A percentile compares a stretch with the other conserved stretches of the same genome.
These are phyloP conservation scores for Botrytis sinoallii DNA, from an alignment of 2,329 filamentous ascomycete species.

Conservation along the genomic window DNA sequence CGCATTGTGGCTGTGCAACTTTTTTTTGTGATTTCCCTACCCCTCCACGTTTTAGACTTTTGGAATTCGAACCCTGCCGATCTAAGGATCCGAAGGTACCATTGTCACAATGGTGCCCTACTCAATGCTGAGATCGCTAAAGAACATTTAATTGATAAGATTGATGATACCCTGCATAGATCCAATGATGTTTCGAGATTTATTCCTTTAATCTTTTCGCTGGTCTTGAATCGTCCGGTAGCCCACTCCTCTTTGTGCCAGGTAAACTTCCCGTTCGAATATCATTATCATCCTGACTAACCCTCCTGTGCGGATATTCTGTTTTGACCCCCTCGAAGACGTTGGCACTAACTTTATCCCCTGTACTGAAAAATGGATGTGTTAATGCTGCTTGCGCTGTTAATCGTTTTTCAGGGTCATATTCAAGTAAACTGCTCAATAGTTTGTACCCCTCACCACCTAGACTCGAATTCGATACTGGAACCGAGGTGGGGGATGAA, in stretches of 20 bases:
- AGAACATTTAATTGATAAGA: background rate
- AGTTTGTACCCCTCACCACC: constrained; percentile 78
- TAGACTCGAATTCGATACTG: constrained; percentile 50
- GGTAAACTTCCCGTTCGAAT: constrained; percentile 86
- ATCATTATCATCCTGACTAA: constrained; percentile 94
- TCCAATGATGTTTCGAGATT: background rate
- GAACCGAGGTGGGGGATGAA: constrained; percentile 50
- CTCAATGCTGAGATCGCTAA: background rate
- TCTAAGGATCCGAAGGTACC: background rate
- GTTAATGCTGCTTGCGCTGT: constrained; percentile 86
- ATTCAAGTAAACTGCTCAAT: constrained; percentile 79
- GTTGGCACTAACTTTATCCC: constrained; percentile 68
- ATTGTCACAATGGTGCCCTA: background rate
- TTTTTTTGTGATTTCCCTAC: background rate
- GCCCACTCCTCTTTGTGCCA: constrained; percentile 82
- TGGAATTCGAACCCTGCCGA: background rate
- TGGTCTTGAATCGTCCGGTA: constrained; percentile 73
- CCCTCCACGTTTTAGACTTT: background rate
- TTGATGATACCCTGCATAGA: background rate
- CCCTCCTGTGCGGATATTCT: constrained; percentile 85
- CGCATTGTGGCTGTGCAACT: constrained; percentile 18
- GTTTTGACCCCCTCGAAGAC: constrained; percentile 86
- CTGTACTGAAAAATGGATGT: constrained; percentile 80
- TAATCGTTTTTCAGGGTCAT: constrained; percentile 84
- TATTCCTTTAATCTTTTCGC: constrained; percentile 60